These are phyloP conservation scores for Gomphus sp. DNA, from an alignment of 1,284 basidiomycete species.

Conservation along the genomic window DNA sequence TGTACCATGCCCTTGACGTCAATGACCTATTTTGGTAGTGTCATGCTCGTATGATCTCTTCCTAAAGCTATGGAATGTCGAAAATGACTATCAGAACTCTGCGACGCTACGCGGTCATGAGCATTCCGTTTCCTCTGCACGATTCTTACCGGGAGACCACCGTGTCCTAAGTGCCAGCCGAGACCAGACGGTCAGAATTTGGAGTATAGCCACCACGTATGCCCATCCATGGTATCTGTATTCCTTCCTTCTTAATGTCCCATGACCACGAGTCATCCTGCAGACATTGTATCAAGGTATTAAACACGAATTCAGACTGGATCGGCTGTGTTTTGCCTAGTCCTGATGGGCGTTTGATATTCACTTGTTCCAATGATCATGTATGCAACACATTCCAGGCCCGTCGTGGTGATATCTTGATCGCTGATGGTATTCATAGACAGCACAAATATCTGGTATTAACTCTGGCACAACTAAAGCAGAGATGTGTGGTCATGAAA, in stretches of 20 bases:
- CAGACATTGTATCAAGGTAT: conserved; percentile 51
- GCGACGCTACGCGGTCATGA: conserved; percentile 88
- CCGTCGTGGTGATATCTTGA: conserved; percentile 2
- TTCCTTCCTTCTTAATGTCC: not conserved
- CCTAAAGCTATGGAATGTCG: conserved; percentile 87
- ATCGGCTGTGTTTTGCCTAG: conserved; percentile 56
- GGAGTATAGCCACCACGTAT: conserved; percentile 78
- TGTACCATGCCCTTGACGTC: not conserved
- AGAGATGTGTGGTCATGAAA: conserved; percentile 82
- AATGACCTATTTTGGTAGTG: conserved; percentile 37
- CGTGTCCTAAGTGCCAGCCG: conserved; percentile 78
- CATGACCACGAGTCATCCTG: not conserved
- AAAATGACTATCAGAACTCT: conserved; percentile 82
- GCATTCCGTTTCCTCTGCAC: conserved; percentile 79
- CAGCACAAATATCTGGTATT: conserved; percentile 75
- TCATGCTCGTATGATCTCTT: conserved; percentile 87
- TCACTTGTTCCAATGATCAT: conserved; percentile 64
- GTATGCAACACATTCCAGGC: conserved; percentile 27
- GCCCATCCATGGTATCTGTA: conserved; percentile 18
- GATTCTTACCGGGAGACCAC: conserved; percentile 80
- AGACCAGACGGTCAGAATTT: conserved; percentile 80
- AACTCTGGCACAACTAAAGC: conserved; percentile 69
- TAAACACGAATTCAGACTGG: conserved; percentile 62
- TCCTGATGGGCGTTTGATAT: conserved; percentile 52
- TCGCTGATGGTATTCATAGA: conserved; percentile 35